phyloP scores from a whole-genome alignment of 495 filamentous ascomycete species.

The Durotheca rogersii region DNA sequence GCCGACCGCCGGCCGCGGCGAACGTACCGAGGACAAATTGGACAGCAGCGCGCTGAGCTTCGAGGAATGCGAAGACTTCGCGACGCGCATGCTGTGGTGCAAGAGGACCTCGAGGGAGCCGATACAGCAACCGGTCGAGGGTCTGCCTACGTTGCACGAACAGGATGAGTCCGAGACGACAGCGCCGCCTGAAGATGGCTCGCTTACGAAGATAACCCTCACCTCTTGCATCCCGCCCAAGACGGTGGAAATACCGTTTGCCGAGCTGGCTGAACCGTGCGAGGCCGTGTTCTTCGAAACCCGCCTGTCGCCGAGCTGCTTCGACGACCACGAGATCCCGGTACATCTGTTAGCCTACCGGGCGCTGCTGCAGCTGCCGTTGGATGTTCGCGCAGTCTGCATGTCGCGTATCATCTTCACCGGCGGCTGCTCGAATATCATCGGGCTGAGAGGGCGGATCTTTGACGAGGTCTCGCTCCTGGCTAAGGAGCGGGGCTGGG shows the following conservation, averaged over 20 bases:
- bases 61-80: constrained; percentile 76
- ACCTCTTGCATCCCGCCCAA: constrained; percentile 46
- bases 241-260: constrained; percentile 64
- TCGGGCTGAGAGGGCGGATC: constrained; percentile 78
- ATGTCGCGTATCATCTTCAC: constrained; percentile 90
- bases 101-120: constrained; percentile 39
- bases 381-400: constrained; percentile 79
- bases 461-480: constrained; percentile 69
- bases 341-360: constrained; percentile 73
- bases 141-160: constrained; percentile 50
- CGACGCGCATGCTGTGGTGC: constrained; percentile 76
- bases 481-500: constrained; percentile 71
- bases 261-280: constrained; percentile 66
- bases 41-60: constrained; percentile 52
- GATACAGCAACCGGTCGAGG: constrained; percentile 30
- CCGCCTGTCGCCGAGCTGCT: constrained; percentile 42
- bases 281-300: constrained; percentile 73
- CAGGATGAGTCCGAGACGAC: constrained; percentile 47
- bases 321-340: constrained; percentile 85
- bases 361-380: constrained; percentile 69
- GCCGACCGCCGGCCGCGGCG: constrained; percentile 13
- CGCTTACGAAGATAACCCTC: constrained; percentile 50
- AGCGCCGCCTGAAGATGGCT: constrained; percentile 29
- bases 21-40: constrained; percentile 34
- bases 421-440: constrained; percentile 76